Conservation (phyloP, 2,329 filamentous ascomycete species). For the Sphaerulina populicola region DNA sequence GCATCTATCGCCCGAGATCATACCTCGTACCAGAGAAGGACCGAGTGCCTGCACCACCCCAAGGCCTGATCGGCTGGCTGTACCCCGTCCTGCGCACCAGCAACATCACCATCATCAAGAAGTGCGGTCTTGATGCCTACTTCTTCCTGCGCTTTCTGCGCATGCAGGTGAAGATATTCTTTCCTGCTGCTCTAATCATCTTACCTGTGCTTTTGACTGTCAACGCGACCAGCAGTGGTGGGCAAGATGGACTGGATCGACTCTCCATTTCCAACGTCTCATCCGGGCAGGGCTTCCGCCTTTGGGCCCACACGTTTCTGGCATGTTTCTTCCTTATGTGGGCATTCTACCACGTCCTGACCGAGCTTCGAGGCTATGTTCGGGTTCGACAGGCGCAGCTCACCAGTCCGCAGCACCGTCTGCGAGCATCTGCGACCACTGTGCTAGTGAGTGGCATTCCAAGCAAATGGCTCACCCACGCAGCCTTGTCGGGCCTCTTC, state of each 20-base stretch:
- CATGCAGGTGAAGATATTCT: slow-evolving; percentile 81
- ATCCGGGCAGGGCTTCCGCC: slow-evolving; percentile 53
- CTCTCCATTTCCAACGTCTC: slow-evolving; percentile 84
- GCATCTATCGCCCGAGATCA: slow-evolving; percentile 84
- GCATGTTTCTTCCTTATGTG: slow-evolving; percentile 71
- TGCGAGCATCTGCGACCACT: slow-evolving; percentile 88
- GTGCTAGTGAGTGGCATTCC: slow-evolving; percentile 89
- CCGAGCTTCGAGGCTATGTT: slow-evolving; percentile 78
- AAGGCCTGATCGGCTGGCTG: slow-evolving; percentile 48
- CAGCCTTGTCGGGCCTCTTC: slow-evolving; percentile 74
- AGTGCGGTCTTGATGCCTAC: slow-evolving; percentile 92
- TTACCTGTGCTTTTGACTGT: slow-evolving; percentile 79
- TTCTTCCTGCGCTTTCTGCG: slow-evolving; percentile 90
- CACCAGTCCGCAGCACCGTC: slow-evolving; percentile 86
- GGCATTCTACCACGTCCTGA: slow-evolving; percentile 79
- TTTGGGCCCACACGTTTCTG: slow-evolving; percentile 77
- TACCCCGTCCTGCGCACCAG: slow-evolving; percentile 56
- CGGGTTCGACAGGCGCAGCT: slow-evolving; percentile 90
- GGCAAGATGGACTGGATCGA: slow-evolving; percentile 62
- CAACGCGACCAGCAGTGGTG: slow-evolving; percentile 61
- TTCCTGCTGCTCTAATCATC: slow-evolving; percentile 69
- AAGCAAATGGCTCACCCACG: slow-evolving; percentile 75
- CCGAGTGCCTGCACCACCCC: slow-evolving; percentile 65
- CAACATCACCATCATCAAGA: slow-evolving; percentile 80
- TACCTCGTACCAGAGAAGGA: slow-evolving; percentile 80